Evolutionary conservation across 2,329 filamentous ascomycete genomes (phyloP).

Genomic region (Fusarium coffeatum): DNA sequence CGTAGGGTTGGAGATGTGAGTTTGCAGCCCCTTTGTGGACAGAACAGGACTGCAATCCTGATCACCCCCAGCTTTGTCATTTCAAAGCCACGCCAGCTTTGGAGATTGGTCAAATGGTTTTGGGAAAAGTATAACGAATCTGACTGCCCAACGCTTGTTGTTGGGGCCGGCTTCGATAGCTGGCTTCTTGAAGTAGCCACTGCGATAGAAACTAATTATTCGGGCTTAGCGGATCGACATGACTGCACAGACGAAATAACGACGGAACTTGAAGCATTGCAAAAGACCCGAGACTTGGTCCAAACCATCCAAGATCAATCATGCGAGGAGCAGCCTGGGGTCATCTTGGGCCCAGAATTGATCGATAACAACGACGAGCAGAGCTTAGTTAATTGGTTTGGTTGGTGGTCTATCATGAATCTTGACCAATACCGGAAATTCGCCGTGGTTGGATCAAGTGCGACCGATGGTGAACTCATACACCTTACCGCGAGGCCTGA

Average conservation of each 20-base stretch:
- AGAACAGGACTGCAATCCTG: conserved; percentile 50
- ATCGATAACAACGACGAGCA: conserved; percentile 71
- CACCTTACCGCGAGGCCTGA: conserved; percentile 42
- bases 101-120: conserved; percentile 53
- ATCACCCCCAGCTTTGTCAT: conserved; percentile 58
- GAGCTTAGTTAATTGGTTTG: conserved; percentile 72
- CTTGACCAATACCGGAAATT: conserved; percentile 66
- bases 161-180: conserved; percentile 46
- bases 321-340: conserved; percentile 36
- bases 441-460: conserved; percentile 63
- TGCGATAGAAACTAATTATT: conserved; percentile 30
- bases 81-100: conserved; percentile 52
- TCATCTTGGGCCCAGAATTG: conserved; percentile 59
- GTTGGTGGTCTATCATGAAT: conserved; percentile 64
- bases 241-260: not conserved
- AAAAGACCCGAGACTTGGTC: conserved; percentile 41
- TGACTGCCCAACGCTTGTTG: conserved; percentile 44
- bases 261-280: conserved; percentile 32
- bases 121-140: conserved; percentile 35
- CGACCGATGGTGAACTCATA: conserved; percentile 38
- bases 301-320: conserved; percentile 31
- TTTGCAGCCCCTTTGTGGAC: conserved; percentile 48
- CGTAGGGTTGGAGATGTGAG: conserved; percentile 38
- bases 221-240: not conserved
- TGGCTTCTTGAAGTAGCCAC: conserved; percentile 48